Percentiles rank a stretch among this genome's conserved stretches.
Evolutionary conservation across 805 yeast species (phyloP).

Genomic region (Candida manassasensis): DNA sequence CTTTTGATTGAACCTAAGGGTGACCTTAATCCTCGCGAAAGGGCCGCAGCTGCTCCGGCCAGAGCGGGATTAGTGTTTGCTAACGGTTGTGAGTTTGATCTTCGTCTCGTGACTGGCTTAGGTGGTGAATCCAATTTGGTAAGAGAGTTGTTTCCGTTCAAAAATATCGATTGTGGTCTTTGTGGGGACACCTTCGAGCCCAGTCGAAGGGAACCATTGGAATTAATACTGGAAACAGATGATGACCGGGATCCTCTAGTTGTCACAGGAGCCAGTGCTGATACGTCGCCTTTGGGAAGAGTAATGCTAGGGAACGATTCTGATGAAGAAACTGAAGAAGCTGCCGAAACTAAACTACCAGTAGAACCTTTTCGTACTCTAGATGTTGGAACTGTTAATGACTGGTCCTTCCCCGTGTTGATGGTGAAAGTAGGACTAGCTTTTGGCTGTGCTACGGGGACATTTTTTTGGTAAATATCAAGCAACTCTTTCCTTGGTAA

Average conservation of each 20-base stretch:
- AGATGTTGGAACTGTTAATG: slow-evolving; percentile 1
- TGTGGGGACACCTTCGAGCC: slow-evolving; percentile 2
- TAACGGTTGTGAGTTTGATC: slow-evolving; percentile 36
- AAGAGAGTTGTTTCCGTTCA: slow-evolving; percentile 7
- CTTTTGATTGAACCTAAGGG: slow-evolving; percentile 16
- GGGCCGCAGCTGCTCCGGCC: slow-evolving; percentile 34
- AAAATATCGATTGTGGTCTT: slow-evolving; percentile 6
- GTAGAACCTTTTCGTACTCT: slow-evolving; percentile 14
- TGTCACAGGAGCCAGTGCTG: background rate
- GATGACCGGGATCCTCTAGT: slow-evolving; percentile 4
- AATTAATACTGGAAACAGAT: slow-evolving; percentile 2
- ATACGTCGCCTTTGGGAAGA: background rate
- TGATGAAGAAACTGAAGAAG: slow-evolving; percentile 1
- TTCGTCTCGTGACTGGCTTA: slow-evolving; percentile 15
- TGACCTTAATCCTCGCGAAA: slow-evolving; percentile 14
- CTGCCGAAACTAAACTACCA: background rate
- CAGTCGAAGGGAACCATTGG: slow-evolving; percentile 3
- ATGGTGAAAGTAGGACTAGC: background rate
- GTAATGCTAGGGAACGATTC: slow-evolving; percentile 4
- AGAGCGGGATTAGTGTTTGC: slow-evolving; percentile 14
- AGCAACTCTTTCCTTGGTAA: slow-evolving; percentile 23
- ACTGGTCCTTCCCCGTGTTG: background rate
- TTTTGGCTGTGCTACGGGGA: slow-evolving; percentile 5
- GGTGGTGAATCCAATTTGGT: slow-evolving; percentile 9
- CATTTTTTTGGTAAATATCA: slow-evolving; percentile 8